Conservation (phyloP, 352 stramenopile genomes). For the Globisporangium solare region DNA sequence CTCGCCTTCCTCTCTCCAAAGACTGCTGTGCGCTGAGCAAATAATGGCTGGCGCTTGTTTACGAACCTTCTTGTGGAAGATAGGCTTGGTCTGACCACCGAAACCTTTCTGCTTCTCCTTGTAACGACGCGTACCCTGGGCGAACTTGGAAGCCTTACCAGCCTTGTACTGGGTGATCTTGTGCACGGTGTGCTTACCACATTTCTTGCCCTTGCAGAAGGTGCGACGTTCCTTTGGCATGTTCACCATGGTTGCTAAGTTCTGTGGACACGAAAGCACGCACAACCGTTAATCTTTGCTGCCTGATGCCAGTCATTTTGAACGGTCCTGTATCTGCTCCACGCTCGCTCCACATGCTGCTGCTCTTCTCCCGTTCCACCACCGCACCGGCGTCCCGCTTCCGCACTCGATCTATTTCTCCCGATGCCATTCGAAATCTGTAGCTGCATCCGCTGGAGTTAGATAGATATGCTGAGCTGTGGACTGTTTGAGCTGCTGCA, state of each 20-base stretch:
- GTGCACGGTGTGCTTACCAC: conserved; percentile 98
- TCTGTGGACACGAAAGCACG: conserved; percentile 22
- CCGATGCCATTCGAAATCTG: too few relatives aligned
- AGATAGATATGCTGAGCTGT: too few relatives aligned
- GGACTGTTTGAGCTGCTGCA: too few relatives aligned
- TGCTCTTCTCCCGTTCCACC: too few relatives aligned
- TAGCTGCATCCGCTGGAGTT: too few relatives aligned
- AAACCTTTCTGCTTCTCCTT: conserved; percentile 99
- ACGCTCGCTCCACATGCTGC: neutral
- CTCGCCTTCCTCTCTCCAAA: neutral
- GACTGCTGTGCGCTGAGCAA: neutral
- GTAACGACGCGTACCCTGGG: conserved; percentile 97
- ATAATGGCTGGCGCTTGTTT: neutral
- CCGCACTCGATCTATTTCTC: neutral
- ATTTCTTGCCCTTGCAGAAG: conserved; percentile 99
- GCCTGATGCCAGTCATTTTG: neutral
- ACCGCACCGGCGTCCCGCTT: too few relatives aligned
- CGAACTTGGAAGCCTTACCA: conserved; percentile 99
- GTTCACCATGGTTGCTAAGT: conserved; percentile 97
- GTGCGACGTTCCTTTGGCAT: conserved; percentile 99
- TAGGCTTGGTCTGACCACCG: conserved; percentile 99
- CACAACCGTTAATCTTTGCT: conserved; percentile 3
- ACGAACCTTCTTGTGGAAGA: conserved; percentile 99
- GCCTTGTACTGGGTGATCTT: conserved; percentile 99
- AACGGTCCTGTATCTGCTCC: too few relatives aligned